These are phyloP conservation scores for Neofusicoccum umdonicola DNA, from an alignment of 2,329 filamentous ascomycete species.

Conservation along the genomic window DNA sequence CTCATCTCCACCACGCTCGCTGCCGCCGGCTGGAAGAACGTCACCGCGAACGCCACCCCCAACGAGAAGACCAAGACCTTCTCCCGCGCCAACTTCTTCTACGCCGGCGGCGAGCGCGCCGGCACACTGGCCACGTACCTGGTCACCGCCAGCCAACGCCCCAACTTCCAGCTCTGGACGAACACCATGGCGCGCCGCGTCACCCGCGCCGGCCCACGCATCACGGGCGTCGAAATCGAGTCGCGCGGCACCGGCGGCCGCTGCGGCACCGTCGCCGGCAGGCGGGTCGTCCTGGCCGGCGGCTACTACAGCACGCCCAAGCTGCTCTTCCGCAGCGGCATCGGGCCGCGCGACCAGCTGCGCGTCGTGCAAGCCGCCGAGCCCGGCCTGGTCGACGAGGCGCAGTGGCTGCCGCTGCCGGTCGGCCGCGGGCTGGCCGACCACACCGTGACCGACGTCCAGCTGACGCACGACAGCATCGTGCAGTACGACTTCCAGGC, in stretches of 20 bases:
- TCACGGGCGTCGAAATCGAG: slow-evolving; percentile 68
- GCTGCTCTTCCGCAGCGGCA: slow-evolving; percentile 67
- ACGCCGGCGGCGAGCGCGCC: slow-evolving; percentile 62
- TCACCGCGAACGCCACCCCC: slow-evolving; percentile 60
- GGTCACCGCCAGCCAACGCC: slow-evolving; percentile 56
- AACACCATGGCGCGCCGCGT: slow-evolving; percentile 65
- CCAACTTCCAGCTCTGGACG: slow-evolving; percentile 66
- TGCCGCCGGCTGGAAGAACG: slow-evolving; percentile 61
- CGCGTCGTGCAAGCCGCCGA: slow-evolving; percentile 44
- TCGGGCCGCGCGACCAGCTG: slow-evolving; percentile 57
- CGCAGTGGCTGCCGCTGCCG: slow-evolving; percentile 51
- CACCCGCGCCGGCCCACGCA: slow-evolving; percentile 58
- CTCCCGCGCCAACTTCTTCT: slow-evolving; percentile 66
- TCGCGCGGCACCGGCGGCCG: slow-evolving; percentile 57
- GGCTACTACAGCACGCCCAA: slow-evolving; percentile 68
- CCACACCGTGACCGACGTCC: slow-evolving; percentile 57
- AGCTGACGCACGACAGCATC: slow-evolving; percentile 51
- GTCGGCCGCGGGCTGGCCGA: slow-evolving; percentile 53
- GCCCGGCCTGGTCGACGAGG: slow-evolving; percentile 42
- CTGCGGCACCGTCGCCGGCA: slow-evolving; percentile 60
- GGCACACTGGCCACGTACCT: slow-evolving; percentile 72
- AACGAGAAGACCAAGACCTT: slow-evolving; percentile 65
- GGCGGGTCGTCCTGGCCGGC: slow-evolving; percentile 66
- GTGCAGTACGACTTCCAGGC: slow-evolving; percentile 65
- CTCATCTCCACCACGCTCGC: slow-evolving; percentile 60